Evolutionary conservation across 331 rosid species (phyloP), one percentile per base, ranked within the genome.

Genomic region (Arachis monticola): DNA sequence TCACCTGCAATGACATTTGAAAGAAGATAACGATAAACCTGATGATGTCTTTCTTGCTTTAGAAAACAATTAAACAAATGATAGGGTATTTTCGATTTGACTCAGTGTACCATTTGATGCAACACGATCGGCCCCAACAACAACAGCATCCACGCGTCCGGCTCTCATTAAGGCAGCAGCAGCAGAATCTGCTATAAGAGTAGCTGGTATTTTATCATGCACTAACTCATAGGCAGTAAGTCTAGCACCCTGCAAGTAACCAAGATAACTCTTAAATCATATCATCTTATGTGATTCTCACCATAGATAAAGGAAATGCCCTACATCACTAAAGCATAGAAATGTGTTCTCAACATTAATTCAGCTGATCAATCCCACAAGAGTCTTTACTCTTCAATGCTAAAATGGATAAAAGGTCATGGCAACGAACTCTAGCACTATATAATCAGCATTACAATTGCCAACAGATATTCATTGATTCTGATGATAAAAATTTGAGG

Each of bases 51-150:
- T 67, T 47, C 31, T 56, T 17, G 17, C 71, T 60, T 70, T 46
- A 40, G 67, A 55, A 56, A 52, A 55, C 53, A 71, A 22, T 6
- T 13, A 42, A 58, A 53, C 53, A 42, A 58, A 53, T 62, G 66
- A 57, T 57, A 50, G 41, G 30, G 56, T 40, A 27, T 31, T 10
- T 72, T 57, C 55, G 17, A 42, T 75, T 53, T 35, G 66, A 51
- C 74, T 72, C 10, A 1, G 74, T 52, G 66, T 85, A 90, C 99
- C 99, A 38, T 92, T 95, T 10, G 97, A 88, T 13, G 99, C 93
- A 47, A 95, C 93, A 10, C 99, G 96, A 59, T 95, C 97, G 35
- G 99, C 99, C 74, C 99, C 99, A 63, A 95, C 97, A 70, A 95
- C 89, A 51, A 88, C 88, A 60, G 96, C 97, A 78, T 87, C 90